These are phyloP conservation scores for Lobosporangium transversale DNA, from an alignment of 192 early-diverging fungal species.

Conservation along the genomic window DNA sequence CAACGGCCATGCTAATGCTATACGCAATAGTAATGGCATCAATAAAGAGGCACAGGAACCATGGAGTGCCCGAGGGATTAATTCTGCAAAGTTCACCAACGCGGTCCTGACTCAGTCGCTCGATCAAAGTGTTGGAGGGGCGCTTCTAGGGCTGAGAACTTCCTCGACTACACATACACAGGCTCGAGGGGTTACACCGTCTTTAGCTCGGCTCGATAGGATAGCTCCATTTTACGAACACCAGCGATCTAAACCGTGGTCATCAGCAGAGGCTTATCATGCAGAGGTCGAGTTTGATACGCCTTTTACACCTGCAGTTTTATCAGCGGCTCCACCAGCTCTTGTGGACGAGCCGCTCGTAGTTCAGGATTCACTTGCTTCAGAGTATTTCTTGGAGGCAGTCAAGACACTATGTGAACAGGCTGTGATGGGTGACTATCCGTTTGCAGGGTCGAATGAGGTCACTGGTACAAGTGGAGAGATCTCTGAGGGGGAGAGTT, in stretches of 20 bases:
- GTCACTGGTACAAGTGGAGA: conserved; percentile 59
- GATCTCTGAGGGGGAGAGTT: conserved; percentile 58
- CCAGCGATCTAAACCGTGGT: background rate
- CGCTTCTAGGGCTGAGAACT: conserved; percentile 3
- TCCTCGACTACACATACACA: background rate
- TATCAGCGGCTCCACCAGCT: conserved; percentile 39
- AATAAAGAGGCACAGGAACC: background rate
- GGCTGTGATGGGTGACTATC: conserved; percentile 62
- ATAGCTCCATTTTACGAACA: background rate
- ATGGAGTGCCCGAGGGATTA: conserved; percentile 27
- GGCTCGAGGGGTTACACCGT: background rate
- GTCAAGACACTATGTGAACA: conserved; percentile 60
- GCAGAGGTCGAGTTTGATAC: conserved; percentile 41
- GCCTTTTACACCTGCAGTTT: conserved; percentile 30
- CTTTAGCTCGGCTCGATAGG: background rate
- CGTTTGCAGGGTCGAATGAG: conserved; percentile 60
- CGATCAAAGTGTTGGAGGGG: background rate
- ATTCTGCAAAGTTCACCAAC: conserved; percentile 36
- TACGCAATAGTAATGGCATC: too few relatives aligned
- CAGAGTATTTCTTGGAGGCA: conserved; percentile 47
- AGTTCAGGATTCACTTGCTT: conserved; percentile 21
- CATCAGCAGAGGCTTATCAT: conserved; percentile 22
- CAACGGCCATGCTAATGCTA: too few relatives aligned
- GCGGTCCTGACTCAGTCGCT: conserved; percentile 13
- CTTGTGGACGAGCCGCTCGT: conserved; percentile 24